These are phyloP conservation scores for Colletotrichum salicis DNA, from an alignment of 2,329 filamentous ascomycete genomes.

Conservation along the genomic window DNA sequence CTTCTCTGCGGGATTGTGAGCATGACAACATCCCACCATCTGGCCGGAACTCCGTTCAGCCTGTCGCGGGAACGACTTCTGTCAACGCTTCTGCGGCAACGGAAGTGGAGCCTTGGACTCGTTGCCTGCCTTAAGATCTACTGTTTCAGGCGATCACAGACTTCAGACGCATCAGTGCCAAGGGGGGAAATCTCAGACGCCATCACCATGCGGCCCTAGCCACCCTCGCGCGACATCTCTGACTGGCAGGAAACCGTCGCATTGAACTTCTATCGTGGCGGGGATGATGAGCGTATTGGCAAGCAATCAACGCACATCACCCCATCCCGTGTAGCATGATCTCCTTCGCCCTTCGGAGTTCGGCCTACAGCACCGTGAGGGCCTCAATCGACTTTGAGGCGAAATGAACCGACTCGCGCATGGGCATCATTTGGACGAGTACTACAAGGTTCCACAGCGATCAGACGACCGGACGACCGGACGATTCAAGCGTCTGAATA, in stretches of 20 bases:
- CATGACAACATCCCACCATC: not conserved
- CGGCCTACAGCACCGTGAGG: not conserved
- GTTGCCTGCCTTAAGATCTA: constrained; percentile 16
- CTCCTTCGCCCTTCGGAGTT: constrained; percentile 15
- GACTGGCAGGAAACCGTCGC: constrained; percentile 6
- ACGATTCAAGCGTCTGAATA: not conserved
- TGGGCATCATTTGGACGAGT: not conserved
- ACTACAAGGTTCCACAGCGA: not conserved
- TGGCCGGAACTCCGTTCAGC: not conserved
- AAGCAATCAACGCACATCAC: not conserved
- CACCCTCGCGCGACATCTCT: constrained; percentile 13
- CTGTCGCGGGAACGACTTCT: not conserved
- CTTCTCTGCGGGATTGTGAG: not conserved
- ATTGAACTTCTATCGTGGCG: not conserved
- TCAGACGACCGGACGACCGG: constrained; percentile 8
- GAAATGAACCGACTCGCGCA: not conserved
- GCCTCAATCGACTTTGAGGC: not conserved
- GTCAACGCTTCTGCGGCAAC: constrained; percentile 1
- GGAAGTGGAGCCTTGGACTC: not conserved
- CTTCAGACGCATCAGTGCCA: constrained; percentile 32
- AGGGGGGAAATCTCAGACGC: constrained; percentile 9
- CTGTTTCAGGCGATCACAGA: constrained; percentile 31
- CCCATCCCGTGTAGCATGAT: not conserved
- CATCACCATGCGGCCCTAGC: constrained; percentile 12
- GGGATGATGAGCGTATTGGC: constrained; percentile 2